Base-by-base conservation (phyloP, 2,329 filamentous ascomycete genomes). In the Colletotrichum scovillei region DNA sequence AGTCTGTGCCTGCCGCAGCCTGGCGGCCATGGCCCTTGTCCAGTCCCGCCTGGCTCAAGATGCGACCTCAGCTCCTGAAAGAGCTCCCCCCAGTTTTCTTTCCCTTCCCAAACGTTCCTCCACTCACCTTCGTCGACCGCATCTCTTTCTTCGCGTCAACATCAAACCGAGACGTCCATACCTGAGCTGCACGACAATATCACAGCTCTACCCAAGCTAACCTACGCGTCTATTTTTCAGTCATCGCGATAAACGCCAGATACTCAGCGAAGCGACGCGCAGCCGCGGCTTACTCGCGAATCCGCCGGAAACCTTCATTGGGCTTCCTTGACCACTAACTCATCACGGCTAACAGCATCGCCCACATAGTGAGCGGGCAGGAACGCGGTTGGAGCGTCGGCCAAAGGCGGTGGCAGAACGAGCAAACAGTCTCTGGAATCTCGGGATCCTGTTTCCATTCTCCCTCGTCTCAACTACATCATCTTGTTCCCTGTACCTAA, bases 401-500 rank as follows among this genome's bases (percentile, higher is more conserved):
- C 38, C 22, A 52, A 72, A 72, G 68, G 72, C 59, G 57, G 63
- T 72, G 63, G 72, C 52, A 72, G 63, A 67, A 55, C 63, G 38
- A 63, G 63, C 38, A 74, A 72, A 74, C 72, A 35, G 73, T 63
- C 66, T 74, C 63, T 69, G 62, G 66, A 74, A 66, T 66, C 42
- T 67, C 28, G 73, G 73, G 56, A 69, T 70, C 63, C 71, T 68
- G 69, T 72, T 75, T 76, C 71, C 42, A 69, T 30, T 74, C 70
- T 66, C 57, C n/a, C 62, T 67, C 57, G 60, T 67, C 73, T n/a
- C 59, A 71, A 69, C 65, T 62, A 64, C 52, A 74, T 73, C 52
- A 74, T 73, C 72, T 64, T 67, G n/a, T 69, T 75, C 60, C 60
- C 73, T 75, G 73, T 75, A 75, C 73, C 66, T 75, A 75, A 74